Conservation (phyloP, 768 basidiomycete species). For the Collybia mongolica region DNA sequence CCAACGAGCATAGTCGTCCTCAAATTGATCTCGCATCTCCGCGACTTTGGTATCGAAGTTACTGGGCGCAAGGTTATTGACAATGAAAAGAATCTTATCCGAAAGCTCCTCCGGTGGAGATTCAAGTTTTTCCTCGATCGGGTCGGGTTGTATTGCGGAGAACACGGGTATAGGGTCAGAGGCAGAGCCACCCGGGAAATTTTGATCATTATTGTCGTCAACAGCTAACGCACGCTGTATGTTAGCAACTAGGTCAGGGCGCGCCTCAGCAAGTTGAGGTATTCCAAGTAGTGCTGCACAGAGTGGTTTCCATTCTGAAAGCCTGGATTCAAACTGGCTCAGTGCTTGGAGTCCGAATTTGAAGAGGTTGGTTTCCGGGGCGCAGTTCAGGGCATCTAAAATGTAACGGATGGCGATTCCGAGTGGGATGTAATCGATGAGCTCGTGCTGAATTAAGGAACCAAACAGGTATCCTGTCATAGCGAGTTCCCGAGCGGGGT, state of each 20-base stretch:
- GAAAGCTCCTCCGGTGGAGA: constrained; percentile 83
- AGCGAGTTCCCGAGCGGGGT: constrained; percentile 88
- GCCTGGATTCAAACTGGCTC: constrained; percentile 78
- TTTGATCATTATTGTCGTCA: constrained; percentile 44
- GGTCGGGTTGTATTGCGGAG: constrained; percentile 75
- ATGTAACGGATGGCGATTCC: constrained; percentile 97
- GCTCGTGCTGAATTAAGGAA: constrained; percentile 88
- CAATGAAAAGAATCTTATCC: constrained; percentile 94
- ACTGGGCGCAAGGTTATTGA: constrained; percentile 94
- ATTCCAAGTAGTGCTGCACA: constrained; percentile 88
- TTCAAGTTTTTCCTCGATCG: constrained; percentile 56
- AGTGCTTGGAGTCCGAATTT: constrained; percentile 94
- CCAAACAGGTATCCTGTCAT: constrained; percentile 98
- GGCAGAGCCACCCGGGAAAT: constrained; percentile 26
- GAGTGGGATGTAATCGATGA: constrained; percentile 92
- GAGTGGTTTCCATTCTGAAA: constrained; percentile 90
- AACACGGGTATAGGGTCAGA: constrained; percentile 59
- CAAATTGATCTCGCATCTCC: constrained; percentile 86
- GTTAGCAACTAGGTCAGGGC: constrained; percentile 74
- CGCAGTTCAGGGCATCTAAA: constrained; percentile 87
- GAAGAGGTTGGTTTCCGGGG: constrained; percentile 91
- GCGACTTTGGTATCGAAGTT: constrained; percentile 87
- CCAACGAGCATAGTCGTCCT: constrained; percentile 86
- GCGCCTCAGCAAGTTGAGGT: constrained; percentile 80
- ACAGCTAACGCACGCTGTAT: constrained; percentile 71